These are phyloP conservation scores for Haematococcus lacustris DNA, from an alignment of 139 green algal genomes.

Conservation along the genomic window DNA sequence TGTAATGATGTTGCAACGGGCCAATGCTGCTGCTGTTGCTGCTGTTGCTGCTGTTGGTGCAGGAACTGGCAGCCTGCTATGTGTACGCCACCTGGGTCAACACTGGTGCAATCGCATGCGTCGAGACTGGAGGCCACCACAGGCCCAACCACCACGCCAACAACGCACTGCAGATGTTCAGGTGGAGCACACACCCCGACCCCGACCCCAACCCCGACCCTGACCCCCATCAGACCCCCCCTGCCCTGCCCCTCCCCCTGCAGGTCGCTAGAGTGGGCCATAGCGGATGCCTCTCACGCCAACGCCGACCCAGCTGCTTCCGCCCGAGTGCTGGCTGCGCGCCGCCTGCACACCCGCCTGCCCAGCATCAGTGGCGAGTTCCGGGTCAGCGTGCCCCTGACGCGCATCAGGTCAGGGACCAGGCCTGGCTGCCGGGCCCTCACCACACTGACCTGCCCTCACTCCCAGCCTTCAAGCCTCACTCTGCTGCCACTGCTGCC, in stretches of 20 bases:
- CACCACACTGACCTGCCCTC: too few relatives aligned
- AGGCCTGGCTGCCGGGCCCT: too few relatives aligned
- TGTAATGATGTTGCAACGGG: too few relatives aligned
- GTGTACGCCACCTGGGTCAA: constrained; percentile 80
- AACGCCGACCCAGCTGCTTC: neutral
- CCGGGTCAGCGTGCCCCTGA: constrained; percentile 78
- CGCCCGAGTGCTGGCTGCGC: constrained; percentile 40
- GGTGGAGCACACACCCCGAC: constrained; percentile 10
- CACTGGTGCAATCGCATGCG: constrained; percentile 84
- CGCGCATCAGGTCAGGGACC: constrained; percentile 77
- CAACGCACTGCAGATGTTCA: constrained; percentile 76
- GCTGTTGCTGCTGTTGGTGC: too few relatives aligned
- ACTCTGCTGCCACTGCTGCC: too few relatives aligned
- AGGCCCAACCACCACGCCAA: constrained; percentile 90
- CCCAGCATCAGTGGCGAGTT: constrained; percentile 88
- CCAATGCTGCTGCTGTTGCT: neutral
- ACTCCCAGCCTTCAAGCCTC: too few relatives aligned
- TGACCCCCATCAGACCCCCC: too few relatives aligned
- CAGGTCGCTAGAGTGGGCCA: constrained; percentile 68
- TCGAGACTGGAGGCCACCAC: constrained; percentile 87
- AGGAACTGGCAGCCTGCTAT: constrained; percentile 25
- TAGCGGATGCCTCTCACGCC: constrained; percentile 29
- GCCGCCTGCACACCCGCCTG: constrained; percentile 69
- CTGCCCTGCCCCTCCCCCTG: too few relatives aligned
- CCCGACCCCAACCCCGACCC: too few relatives aligned